Base-by-base conservation (phyloP, 2,329 filamentous ascomycete species). In the Xylaria sp. region DNA sequence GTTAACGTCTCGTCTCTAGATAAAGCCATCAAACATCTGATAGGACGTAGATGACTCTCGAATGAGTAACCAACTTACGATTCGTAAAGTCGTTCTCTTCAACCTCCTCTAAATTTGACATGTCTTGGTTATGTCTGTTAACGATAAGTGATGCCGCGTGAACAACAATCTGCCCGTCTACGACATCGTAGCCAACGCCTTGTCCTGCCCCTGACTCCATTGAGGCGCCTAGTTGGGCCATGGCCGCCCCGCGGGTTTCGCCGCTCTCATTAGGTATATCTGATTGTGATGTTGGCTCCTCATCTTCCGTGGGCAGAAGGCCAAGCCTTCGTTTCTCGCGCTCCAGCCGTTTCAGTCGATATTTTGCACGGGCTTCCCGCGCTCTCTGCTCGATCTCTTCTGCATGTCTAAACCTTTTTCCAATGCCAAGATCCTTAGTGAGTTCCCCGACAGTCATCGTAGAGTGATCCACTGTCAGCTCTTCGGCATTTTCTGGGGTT, bases 11-110 rank as follows among this genome's bases (percentile, higher is more conserved):
- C 4, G 29, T 23, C 10, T 23, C n/a, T 21, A 35, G 15, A 19
- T 15, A 31, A 49, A 23, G 4, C 7, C 8, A n/a, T 21, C 7
- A 9, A 17, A 8, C 9, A 48, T 1, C 7, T 19, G 19, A 29
- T 33, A 13, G 13, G 15, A 37, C 25, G 37, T 38, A 41, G 3
- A 29, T n/a, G 25, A 38, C 4, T 23, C 27, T 40, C 27, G 35
- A 51, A 19, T 11, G 17, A 15, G 23, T 6, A 35, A 48, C 27
- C 4, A 33, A 54, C 64, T 52, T 62, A 64, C 64, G 82, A 17
- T 85, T 84, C 1, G 90, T 92, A 68, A 94, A 89, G 69, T 93
- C 90, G 76, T 92, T 89, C 73, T 94, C 90, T 69, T 92, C 90
- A 29, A 90, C 82, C 49, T 86, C 84, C 70, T 90, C 85, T 70